phyloP scores from a whole-genome alignment of 306 rosid genomes.

The Prunus mongolica region DNA sequence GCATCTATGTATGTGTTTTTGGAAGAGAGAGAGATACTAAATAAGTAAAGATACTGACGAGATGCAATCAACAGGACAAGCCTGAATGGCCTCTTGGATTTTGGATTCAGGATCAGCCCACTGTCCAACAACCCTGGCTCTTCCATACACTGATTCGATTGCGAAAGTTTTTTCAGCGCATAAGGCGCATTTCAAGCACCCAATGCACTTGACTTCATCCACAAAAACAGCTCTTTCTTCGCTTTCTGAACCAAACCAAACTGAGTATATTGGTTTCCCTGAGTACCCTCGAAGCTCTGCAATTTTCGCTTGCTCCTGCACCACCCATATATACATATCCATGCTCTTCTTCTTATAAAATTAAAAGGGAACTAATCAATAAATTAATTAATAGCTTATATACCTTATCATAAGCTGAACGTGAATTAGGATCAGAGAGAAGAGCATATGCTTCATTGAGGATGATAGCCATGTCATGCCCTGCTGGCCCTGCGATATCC shows the following conservation, averaged over 20 bases:
- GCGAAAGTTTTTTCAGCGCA: constrained; percentile 87
- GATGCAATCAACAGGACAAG: constrained; percentile 96
- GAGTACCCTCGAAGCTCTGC: constrained; percentile 78
- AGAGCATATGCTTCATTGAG: constrained; percentile 80
- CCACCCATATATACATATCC: neutral
- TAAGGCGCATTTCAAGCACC: constrained; percentile 92
- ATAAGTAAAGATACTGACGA: constrained; percentile 51
- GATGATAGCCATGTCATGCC: constrained; percentile 93
- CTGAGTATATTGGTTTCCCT: constrained; percentile 82
- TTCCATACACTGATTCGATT: constrained; percentile 82
- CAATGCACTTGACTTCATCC: constrained; percentile 84
- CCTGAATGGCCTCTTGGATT: constrained; percentile 66
- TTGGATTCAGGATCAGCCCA: constrained; percentile 85
- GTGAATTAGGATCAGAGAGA: constrained; percentile 69
- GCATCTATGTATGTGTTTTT: too few species aligned
- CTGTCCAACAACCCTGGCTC: constrained; percentile 92
- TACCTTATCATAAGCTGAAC: constrained; percentile 79
- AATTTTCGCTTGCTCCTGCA: constrained; percentile 77
- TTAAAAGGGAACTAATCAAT: neutral
- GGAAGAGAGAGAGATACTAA: neutral
- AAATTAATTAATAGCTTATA: neutral
- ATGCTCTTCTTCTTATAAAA: too few species aligned
- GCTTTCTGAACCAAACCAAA: constrained; percentile 67
- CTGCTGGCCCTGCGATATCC: constrained; percentile 81
- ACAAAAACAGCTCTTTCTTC: constrained; percentile 85